Base-by-base conservation (phyloP, 805 yeast genomes). In the Ogataea nakhonphanomensis region DNA sequence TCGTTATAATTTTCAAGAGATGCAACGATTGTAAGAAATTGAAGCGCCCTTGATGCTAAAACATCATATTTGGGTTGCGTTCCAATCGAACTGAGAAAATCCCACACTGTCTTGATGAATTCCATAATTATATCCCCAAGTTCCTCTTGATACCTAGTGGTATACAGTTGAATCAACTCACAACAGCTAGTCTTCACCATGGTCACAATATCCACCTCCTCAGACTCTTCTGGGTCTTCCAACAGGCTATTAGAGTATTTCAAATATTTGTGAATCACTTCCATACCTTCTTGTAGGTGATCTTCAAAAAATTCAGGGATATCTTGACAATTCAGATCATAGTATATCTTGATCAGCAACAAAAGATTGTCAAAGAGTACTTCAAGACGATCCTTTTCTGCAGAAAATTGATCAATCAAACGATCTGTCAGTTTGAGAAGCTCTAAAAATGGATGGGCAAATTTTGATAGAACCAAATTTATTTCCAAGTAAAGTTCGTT, bases 221-320 rank as follows among this genome's bases (percentile, higher is more conserved):
- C 78, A 43, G 84, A 89, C 30, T 79, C 82, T 35, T 73, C 75
- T 8, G 73, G 73, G 36, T 78, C 78, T 13, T 70, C 78, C 5
- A 84, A 61, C 36, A 79, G 48, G 0, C 74, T 67, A 43, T 80
- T 79, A 11, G 68, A 57, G 57, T 79, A 87, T 29, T 72, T 65
- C 43, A 93, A 69, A 59, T 90, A 91, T 63, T 84, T 85, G 59
- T 88, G 95, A 51, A 90, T 70, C 22, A 90, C 75, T 5, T 71
- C 70, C 93, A 95, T 86, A 39, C 95, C 89, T 12, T 65, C 67
- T 29, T 72, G 67, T 62, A 93, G 66, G 59, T 93, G 76, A 64
- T 93, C 98, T 65, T 95, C 99, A 59, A 93, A 93, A 58, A 91
- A 93, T 64, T 90, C 99, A 1, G 99, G 99, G 39, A 93, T 83